Percentiles rank a stretch among this genome's conserved stretches.
Conservation (phyloP, 2,329 filamentous ascomycete species). For the Orbilia brochopaga region DNA sequence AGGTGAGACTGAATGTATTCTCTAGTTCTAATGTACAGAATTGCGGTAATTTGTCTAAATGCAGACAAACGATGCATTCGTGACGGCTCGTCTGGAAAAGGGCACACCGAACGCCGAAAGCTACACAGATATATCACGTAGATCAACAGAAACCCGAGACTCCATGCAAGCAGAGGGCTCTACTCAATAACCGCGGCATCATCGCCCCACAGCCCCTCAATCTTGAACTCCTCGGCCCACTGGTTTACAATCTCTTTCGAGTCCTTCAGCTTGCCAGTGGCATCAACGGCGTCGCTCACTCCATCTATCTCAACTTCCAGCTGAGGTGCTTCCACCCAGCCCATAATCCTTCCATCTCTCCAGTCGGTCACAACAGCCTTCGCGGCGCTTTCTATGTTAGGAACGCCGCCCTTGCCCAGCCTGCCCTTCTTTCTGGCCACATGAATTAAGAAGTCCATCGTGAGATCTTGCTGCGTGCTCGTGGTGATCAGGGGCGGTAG, state of each 20-base stretch:
- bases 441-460: conserved; percentile 90
- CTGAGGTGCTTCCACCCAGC: conserved; percentile 81
- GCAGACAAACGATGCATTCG: not conserved
- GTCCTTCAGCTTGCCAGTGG: conserved; percentile 64
- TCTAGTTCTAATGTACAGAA: too few relatives aligned
- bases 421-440: conserved; percentile 91
- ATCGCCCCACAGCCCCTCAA: conserved; percentile 81
- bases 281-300: conserved; percentile 57
- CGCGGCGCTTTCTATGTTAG: conserved; percentile 84
- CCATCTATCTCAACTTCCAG: conserved; percentile 64
- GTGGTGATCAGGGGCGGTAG: conserved; percentile 75
- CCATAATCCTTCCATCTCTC: conserved; percentile 92
- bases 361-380: conserved; percentile 96
- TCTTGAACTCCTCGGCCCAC: conserved; percentile 93
- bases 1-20: too few relatives aligned
- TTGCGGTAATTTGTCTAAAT: not conserved
- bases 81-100: not conserved
- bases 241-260: conserved; percentile 88
- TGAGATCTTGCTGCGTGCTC: conserved; percentile 71
- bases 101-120: conserved; percentile 29
- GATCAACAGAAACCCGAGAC: conserved; percentile 9
- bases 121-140: conserved; percentile 21
- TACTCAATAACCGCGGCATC: conserved; percentile 31
- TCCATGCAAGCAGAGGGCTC: not conserved
- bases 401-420: conserved; percentile 84